Evolutionary conservation across 1,284 basidiomycete genomes (phyloP).

Genomic region (Cystobasidium slooffiae): DNA sequence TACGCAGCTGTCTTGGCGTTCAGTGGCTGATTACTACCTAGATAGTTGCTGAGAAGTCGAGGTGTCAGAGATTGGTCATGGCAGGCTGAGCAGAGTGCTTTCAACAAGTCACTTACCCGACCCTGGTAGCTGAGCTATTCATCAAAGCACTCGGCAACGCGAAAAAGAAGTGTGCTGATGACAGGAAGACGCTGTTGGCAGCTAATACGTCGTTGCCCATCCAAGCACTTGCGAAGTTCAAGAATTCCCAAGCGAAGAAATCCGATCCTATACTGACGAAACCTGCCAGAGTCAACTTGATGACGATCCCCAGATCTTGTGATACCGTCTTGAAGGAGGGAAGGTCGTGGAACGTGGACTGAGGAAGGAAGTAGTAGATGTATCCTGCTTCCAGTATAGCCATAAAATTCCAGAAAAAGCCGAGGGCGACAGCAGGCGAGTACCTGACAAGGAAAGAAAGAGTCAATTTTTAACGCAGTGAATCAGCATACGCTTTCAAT

Average conservation of each 20-base stretch:
- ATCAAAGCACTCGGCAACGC: slow-evolving; percentile 23
- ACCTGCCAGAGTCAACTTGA: slow-evolving; percentile 27
- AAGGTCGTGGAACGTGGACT: slow-evolving; percentile 15
- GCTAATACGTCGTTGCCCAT: slow-evolving; percentile 27
- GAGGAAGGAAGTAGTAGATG: slow-evolving; percentile 23
- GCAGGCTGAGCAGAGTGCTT: background rate
- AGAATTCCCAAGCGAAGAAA: slow-evolving; percentile 40
- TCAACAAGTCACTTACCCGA: slow-evolving; percentile 21
- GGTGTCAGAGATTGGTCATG: background rate
- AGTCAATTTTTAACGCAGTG: background rate
- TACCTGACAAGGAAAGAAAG: background rate
- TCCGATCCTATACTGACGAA: slow-evolving; percentile 32
- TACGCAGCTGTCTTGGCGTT: slow-evolving; percentile 25
- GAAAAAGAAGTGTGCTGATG: slow-evolving; percentile 36
- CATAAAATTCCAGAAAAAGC: slow-evolving; percentile 19
- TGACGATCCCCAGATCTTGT: slow-evolving; percentile 34
- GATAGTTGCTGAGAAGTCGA: slow-evolving; percentile 16
- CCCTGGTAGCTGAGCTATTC: slow-evolving; percentile 30
- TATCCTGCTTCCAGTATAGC: background rate
- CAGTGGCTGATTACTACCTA: slow-evolving; percentile 21
- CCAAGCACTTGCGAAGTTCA: slow-evolving; percentile 34
- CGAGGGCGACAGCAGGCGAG: slow-evolving; percentile 30
- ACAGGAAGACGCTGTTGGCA: slow-evolving; percentile 34
- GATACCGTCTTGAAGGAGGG: slow-evolving; percentile 18
- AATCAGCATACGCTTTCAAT: too few species aligned